Base-by-base conservation (phyloP, 2,329 filamentous ascomycete genomes). In the Aspergillus sp. region DNA sequence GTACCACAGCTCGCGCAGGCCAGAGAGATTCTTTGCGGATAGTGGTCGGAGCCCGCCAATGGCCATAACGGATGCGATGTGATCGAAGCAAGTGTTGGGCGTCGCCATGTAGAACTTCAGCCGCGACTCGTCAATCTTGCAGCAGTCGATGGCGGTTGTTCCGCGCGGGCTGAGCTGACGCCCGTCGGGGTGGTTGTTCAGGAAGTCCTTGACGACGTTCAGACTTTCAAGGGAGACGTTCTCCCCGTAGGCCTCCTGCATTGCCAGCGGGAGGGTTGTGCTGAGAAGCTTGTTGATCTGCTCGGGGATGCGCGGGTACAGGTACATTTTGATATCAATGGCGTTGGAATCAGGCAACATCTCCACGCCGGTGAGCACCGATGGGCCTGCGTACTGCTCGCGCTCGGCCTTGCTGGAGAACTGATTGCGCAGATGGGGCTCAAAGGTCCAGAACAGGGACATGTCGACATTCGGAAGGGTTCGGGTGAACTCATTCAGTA, bases 41-140 rank as follows among this genome's bases (percentile, higher is more conserved):
- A 24, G 24, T 24, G 24, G 24, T 24, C 24, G 24, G 24, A 24
- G 39, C 39, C 39, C 39, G 17, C 53, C 46, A 3, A 56, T 27
- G n/a, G 46, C 46, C 46, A 50, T 50, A 27, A 56, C 50, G 12
- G 50, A 24, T 15, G 37, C 39, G 2, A 44, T 37, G 2, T 46
- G 50, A 1, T 17, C 24, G 17, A 50, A 51, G 39, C 39, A 50
- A 3, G 46, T 45, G 12, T 39, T 37, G 9, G 46, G 46, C 13
- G 39, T 24, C 8, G 19, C 24, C 27, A 51, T 45, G 40, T 56
- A 56, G n/a, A 34, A 45, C 30, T 56, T 56, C n/a, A 51, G 24
- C 3, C 53, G 17, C 5, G 39, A 44, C 19, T 34, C 15, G n/a
- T 34, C 17, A 22, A 19, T 34, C 11, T n/a, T 15, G 3, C 49